Percentiles rank a stretch among this genome's conserved stretches.
Evolutionary conservation across 1,284 basidiomycete species (phyloP).

Genomic region (Fomitiporia mediterranea): DNA sequence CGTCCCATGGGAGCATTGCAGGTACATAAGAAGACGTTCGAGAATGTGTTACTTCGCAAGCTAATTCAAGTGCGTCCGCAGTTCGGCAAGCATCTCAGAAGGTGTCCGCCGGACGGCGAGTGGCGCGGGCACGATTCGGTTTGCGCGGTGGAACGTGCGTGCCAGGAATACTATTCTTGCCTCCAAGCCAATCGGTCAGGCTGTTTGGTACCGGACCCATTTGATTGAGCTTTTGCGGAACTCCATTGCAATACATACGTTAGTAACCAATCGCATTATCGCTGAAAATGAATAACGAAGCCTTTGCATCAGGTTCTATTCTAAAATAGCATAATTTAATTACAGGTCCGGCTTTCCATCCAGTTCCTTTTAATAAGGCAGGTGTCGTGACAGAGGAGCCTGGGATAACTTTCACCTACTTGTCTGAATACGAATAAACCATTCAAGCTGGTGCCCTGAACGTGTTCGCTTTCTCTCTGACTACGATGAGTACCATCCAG

Average conservation of each 20-base stretch:
- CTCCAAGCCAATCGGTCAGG: conserved; percentile 5
- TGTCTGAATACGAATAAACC: background rate
- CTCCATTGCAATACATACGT: too few species aligned
- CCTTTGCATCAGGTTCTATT: background rate
- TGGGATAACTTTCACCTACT: background rate
- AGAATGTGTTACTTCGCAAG: conserved; percentile 36
- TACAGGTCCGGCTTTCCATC: background rate
- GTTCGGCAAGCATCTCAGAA: conserved; percentile 36
- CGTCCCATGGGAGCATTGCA: conserved; percentile 69
- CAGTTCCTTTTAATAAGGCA: background rate
- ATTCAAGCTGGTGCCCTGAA: background rate
- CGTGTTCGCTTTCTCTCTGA: background rate
- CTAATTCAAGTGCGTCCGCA: background rate
- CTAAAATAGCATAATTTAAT: background rate
- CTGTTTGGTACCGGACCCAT: background rate
- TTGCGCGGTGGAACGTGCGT: conserved; percentile 71
- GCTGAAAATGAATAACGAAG: background rate
- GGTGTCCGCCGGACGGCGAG: conserved; percentile 62
- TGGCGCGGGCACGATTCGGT: conserved; percentile 76
- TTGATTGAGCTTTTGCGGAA: too few species aligned
- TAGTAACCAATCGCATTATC: too few species aligned
- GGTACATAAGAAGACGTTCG: conserved; percentile 66
- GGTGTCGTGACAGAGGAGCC: background rate
- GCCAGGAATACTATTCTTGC: conserved; percentile 76
- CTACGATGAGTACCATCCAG: background rate